Evolutionary conservation across 352 stramenopile species (phyloP).

Genomic region (Globisporangium nunn): DNA sequence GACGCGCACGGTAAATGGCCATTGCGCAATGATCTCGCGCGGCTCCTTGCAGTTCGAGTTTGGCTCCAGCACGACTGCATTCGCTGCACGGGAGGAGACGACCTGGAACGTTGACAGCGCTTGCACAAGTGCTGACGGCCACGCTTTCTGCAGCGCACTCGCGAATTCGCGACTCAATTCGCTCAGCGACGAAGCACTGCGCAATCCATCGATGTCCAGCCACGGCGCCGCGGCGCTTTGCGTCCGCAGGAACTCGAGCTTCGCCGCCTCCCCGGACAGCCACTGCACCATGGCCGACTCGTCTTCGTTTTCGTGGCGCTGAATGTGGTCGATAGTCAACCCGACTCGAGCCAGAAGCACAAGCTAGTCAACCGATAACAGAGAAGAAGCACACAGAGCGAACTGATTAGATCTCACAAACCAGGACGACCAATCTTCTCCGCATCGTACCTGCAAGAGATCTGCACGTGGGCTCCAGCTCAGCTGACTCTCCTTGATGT

Average conservation of each 20-base stretch:
- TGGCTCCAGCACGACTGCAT: conserved; percentile 24
- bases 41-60: conserved; percentile 18
- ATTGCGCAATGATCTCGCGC: conserved; percentile 41
- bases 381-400: neutral
- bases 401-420: neutral
- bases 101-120: conserved; percentile 4
- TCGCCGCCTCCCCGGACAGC: conserved; percentile 4
- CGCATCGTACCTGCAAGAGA: conserved; percentile 30
- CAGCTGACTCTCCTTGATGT: conserved; percentile 31
- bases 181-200: conserved; percentile 18
- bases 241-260: conserved; percentile 23
- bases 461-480: conserved; percentile 23
- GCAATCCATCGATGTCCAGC: conserved; percentile 17
- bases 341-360: conserved; percentile 34
- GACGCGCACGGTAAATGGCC: conserved; percentile 35
- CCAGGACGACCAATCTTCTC: neutral
- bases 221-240: conserved; percentile 18
- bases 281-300: conserved; percentile 3
- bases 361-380: conserved; percentile 13
- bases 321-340: conserved; percentile 19
- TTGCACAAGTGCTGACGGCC: conserved; percentile 20
- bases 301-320: conserved; percentile 6
- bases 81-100: conserved; percentile 3
- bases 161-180: conserved; percentile 29
- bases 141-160: conserved; percentile 19